A percentile compares a stretch with the other conserved stretches of the same genome.
Evolutionary conservation across 208 protist genomes (phyloP).

Genomic region (Wallacemonas sp.): DNA sequence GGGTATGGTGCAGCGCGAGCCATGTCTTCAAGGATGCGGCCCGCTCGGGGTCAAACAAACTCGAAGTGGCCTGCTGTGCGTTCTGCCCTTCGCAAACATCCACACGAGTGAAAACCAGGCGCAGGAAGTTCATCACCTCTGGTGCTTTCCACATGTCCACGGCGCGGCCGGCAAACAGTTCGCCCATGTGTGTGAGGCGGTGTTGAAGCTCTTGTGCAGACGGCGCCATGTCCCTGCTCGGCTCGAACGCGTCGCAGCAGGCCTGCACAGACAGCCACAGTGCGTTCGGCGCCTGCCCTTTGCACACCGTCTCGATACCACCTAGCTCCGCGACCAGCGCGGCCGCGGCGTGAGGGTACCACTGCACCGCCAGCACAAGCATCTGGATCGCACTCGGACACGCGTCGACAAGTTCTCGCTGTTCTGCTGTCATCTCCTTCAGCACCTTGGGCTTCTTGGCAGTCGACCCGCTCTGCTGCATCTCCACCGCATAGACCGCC

Average conservation of each 20-base stretch:
- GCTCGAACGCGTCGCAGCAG: background rate
- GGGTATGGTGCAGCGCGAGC: too few species aligned
- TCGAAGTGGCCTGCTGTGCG: too few species aligned
- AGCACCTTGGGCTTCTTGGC: constrained; percentile 53
- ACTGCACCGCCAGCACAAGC: constrained; percentile 45
- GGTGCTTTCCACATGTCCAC: constrained; percentile 79
- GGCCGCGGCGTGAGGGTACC: constrained; percentile 57
- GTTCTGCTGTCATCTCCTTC: constrained; percentile 36
- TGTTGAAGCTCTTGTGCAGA: background rate
- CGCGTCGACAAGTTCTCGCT: constrained; percentile 29
- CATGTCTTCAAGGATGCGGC: background rate
- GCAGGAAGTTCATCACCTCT: constrained; percentile 30
- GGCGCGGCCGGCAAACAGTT: constrained; percentile 64
- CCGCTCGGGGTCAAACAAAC: too few species aligned
- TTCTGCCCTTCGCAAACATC: background rate
- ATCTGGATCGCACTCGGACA: constrained; percentile 44
- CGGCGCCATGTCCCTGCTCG: constrained; percentile 2
- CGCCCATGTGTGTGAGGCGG: constrained; percentile 24
- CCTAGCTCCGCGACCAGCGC: constrained; percentile 56
- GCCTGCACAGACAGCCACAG: constrained; percentile 18
- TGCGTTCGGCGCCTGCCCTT: constrained; percentile 18
- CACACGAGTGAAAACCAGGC: background rate
- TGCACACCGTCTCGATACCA: constrained; percentile 28
- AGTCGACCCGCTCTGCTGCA: background rate
- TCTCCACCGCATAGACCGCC: constrained; percentile 7